A percentile compares a stretch with the other conserved stretches of the same genome.
Evolutionary conservation across 306 rosid species (phyloP).

Genomic region (Malus asiatica): DNA sequence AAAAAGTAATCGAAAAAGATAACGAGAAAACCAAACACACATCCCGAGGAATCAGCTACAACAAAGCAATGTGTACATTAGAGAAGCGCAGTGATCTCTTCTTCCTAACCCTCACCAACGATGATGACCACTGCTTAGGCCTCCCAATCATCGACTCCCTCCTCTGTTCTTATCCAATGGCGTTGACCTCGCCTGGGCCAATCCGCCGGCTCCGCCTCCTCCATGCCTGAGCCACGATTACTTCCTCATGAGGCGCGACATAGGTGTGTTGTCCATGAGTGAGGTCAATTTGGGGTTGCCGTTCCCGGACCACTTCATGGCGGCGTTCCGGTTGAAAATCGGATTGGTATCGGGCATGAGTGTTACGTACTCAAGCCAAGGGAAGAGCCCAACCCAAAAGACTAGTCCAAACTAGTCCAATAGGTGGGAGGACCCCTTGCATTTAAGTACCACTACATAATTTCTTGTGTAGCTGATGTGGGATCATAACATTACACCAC

Average conservation of each 20-base stretch:
- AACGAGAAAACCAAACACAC: neutral
- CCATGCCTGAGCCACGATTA: slow-evolving; percentile 42
- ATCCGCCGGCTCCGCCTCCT: slow-evolving; percentile 33
- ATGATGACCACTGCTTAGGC: slow-evolving; percentile 47
- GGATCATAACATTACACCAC: no score
- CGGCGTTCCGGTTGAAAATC: slow-evolving; percentile 35
- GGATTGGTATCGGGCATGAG: slow-evolving; percentile 20
- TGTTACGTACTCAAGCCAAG: no score
- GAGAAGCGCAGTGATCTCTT: slow-evolving; percentile 57
- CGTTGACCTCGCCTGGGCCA: slow-evolving; percentile 65
- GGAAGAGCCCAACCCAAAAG: no score
- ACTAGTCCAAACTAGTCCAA: no score
- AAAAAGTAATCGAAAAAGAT: neutral
- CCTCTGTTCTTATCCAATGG: slow-evolving; percentile 69
- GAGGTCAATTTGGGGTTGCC: slow-evolving; percentile 54
- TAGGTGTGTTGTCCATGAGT: slow-evolving; percentile 66
- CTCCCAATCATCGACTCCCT: slow-evolving; percentile 44
- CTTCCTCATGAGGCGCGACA: slow-evolving; percentile 48
- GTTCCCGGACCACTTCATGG: slow-evolving; percentile 52
- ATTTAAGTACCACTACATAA: no score
- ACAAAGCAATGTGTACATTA: slow-evolving; percentile 42
- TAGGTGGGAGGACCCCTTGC: no score
- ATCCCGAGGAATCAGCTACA: neutral
- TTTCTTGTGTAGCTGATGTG: no score
- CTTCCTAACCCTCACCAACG: slow-evolving; percentile 52